Evolutionary conservation across 177 flowering plant genomes (phyloP).

Genomic region (Tripterygium wilfordii): DNA sequence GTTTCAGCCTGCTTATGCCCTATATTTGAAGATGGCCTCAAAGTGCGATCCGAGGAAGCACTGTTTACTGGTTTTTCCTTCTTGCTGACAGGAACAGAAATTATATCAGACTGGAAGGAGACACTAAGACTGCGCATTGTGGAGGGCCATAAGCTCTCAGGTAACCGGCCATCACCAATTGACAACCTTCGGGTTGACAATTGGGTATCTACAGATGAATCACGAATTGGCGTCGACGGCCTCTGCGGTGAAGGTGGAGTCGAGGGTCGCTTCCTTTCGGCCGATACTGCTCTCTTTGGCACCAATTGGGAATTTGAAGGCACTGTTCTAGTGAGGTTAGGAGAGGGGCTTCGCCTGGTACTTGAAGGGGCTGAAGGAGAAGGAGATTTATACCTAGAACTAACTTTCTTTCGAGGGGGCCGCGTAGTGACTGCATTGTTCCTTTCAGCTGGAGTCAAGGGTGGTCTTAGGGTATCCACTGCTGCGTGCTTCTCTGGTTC

Average conservation of each 20-base stretch:
- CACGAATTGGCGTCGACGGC: slow-evolving; percentile 66
- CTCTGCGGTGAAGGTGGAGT: slow-evolving; percentile 64
- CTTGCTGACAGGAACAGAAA: slow-evolving; percentile 64
- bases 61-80: slow-evolving; percentile 57
- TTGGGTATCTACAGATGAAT: slow-evolving; percentile 36
- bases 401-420: slow-evolving; percentile 41
- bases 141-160: slow-evolving; percentile 88
- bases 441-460: slow-evolving; percentile 54
- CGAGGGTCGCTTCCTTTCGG: slow-evolving; percentile 75
- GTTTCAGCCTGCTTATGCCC: slow-evolving; percentile 50
- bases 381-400: slow-evolving; percentile 63
- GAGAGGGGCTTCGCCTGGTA: slow-evolving; percentile 64
- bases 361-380: slow-evolving; percentile 28
- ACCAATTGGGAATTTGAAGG: slow-evolving; percentile 25
- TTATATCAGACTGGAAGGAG: slow-evolving; percentile 81
- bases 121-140: slow-evolving; percentile 82
- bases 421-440: slow-evolving; percentile 30
- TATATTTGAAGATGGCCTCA: slow-evolving; percentile 70
- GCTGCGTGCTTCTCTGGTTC: slow-evolving; percentile 42
- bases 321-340: slow-evolving; percentile 39
- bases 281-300: slow-evolving; percentile 69
- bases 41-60: slow-evolving; percentile 44
- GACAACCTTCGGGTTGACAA: slow-evolving; percentile 37
- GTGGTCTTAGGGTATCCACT: slow-evolving; percentile 45
- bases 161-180: slow-evolving; percentile 27